Conservation (phyloP, 176 grass and related monocot species). For the Oryza glumipatula region DNA sequence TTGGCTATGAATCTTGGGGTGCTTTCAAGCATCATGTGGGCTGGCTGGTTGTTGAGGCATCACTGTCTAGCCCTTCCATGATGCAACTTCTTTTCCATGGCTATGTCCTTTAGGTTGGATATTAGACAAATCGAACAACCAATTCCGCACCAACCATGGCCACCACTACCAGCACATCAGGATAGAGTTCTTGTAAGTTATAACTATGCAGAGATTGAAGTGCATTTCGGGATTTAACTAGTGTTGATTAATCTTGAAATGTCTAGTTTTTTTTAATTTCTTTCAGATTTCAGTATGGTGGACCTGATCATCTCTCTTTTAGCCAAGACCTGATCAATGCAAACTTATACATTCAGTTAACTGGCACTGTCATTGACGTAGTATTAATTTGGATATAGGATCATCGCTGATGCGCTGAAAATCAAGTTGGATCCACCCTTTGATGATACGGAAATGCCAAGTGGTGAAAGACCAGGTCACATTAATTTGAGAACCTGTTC, state of each 20-base stretch:
- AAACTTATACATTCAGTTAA: background rate
- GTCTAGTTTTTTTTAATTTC: background rate
- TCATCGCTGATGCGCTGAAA: background rate
- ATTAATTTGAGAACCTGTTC: background rate
- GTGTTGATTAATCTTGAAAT: background rate
- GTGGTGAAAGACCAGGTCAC: background rate
- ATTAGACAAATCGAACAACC: conserved; percentile 37
- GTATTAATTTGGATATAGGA: background rate
- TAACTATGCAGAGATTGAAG: background rate
- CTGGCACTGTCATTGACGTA: background rate
- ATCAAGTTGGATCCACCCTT: background rate
- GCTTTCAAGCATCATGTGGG: conserved; percentile 46
- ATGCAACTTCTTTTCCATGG: conserved; percentile 27
- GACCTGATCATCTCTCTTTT: conserved; percentile 23
- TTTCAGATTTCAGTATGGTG: background rate
- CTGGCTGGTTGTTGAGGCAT: conserved; percentile 50
- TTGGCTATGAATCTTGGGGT: conserved; percentile 33
- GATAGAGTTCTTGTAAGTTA: background rate
- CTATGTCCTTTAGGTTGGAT: conserved; percentile 21
- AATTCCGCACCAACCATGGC: conserved; percentile 32
- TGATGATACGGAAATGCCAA: background rate
- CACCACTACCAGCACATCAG: conserved; percentile 7
- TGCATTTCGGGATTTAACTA: background rate
- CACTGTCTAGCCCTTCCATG: conserved; percentile 52
- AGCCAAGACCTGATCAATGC: background rate